These are phyloP conservation scores for Zopfochytrium polystomum DNA, from an alignment of 371 early-diverging fungal species.

Conservation along the genomic window DNA sequence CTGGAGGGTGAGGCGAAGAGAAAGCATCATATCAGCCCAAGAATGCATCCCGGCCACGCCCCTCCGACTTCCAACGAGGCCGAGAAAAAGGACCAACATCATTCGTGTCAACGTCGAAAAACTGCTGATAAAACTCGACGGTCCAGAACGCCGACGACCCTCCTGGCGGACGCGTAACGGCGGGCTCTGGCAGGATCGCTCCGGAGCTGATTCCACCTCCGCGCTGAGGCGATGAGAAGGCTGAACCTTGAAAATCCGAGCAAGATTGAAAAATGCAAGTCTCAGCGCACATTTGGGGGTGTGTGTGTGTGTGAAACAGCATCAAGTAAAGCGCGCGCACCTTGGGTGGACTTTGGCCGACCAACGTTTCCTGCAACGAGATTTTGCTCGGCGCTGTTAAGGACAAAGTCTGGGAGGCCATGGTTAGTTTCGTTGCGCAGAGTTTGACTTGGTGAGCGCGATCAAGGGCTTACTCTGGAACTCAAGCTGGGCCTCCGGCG, in stretches of 20 bases:
- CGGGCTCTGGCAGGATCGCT: not conserved
- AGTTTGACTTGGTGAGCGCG: not conserved
- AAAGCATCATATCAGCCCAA: too few species aligned
- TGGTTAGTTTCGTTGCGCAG: not conserved
- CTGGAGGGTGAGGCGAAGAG: too few species aligned
- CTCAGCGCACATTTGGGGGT: not conserved
- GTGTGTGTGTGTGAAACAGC: not conserved
- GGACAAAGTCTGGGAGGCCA: conserved; percentile 37
- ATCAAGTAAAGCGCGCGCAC: not conserved
- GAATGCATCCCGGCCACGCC: too few species aligned
- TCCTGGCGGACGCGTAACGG: not conserved
- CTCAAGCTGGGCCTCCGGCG: conserved; percentile 42
- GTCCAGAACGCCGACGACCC: conserved; percentile 61
- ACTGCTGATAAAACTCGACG: conserved; percentile 81
- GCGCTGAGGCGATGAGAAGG: not conserved
- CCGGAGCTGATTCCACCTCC: not conserved
- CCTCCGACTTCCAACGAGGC: too few species aligned
- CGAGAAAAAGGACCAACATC: too few species aligned
- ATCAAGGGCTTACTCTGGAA: conserved; percentile 35
- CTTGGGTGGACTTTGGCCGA: not conserved
- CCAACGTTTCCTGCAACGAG: conserved; percentile 20
- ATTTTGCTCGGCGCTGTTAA: conserved; percentile 37
- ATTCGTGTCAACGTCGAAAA: conserved; percentile 85
- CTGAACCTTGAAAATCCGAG: not conserved
- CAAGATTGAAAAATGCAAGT: not conserved